Base-by-base conservation (phyloP, 345 rosid species). In the Linum trigynum region DNA sequence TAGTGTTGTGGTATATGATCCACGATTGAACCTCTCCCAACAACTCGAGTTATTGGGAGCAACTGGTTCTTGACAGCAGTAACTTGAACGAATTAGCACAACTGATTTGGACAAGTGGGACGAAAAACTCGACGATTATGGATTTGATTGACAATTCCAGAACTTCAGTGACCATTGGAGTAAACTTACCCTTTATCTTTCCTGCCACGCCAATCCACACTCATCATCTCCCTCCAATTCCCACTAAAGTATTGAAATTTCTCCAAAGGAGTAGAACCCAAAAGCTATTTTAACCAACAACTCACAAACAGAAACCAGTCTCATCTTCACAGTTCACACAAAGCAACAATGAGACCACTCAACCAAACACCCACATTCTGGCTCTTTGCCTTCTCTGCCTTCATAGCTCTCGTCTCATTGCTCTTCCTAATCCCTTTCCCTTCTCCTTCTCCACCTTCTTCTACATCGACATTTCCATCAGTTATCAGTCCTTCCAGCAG, bases 151-250 rank as follows among this genome's bases (percentile, higher is more conserved):
- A 1, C 32, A 23, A 23, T 23, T 23, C 32, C 32, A 23, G 32
- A 23, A 23, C 32, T 23, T 23, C 32, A 1, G 32, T 23, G 32
- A 1, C 32, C 32, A 23, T 23, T 23, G 32, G 32, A 23, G 32
- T 23, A 23, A 23, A 23, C 32, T 23, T 23, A 23, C 32, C 32
- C 32, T 23, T 23, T 76, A 75, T 10, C 85, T 81, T 77, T 32
- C 82, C 78, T 74, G 81, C 79, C 77, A 81, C 76, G 82, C 48
- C 72, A 73, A 69, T 64, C 76, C 56, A 67, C 60, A 45, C 11
- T n/a, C 59, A 17, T 63, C 5, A 23, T 23, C 32, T 23, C 32
- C 32, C 32, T 23, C 32, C 32, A 23, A 23, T 23, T 48, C 53
- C 53, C 53, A 5, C 53, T 9, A 48, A 5, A 7, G 12, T 10